A percentile compares a stretch with the other conserved stretches of the same genome.
Evolutionary conservation across 305 asterid genomes (phyloP).

Genomic region (Solanum chacoense): DNA sequence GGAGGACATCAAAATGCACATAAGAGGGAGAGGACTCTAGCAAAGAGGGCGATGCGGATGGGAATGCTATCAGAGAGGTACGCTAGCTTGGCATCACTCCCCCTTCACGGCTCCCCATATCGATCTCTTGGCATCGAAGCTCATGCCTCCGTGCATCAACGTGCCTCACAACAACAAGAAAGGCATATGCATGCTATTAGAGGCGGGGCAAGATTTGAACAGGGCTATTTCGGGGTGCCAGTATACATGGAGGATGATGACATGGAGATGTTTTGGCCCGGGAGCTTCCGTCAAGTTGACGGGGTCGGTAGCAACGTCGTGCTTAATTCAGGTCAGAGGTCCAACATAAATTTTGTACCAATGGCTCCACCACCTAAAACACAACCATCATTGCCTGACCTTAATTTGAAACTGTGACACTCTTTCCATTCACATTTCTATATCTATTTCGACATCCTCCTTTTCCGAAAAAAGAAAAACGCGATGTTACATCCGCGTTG

Average conservation of each 20-base stretch:
- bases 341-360: conserved; percentile 26
- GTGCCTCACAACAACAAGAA: conserved; percentile 1
- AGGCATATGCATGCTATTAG: not conserved
- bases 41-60: conserved; percentile 15
- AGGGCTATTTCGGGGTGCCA: conserved; percentile 7
- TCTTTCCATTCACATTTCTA: not conserved
- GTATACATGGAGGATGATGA: conserved; percentile 10
- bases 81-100: conserved; percentile 11
- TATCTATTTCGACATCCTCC: not conserved
- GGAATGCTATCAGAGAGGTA: conserved; percentile 18
- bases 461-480: not conserved
- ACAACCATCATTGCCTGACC: conserved; percentile 56
- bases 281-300: conserved; percentile 66
- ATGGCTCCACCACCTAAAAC: conserved; percentile 31
- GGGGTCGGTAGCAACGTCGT: conserved; percentile 20
- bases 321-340: conserved; percentile 24
- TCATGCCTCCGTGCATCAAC: conserved; percentile 7
- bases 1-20: conserved; percentile 97
- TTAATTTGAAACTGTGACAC: conserved; percentile 51
- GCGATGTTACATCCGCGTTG: not conserved
- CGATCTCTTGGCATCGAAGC: conserved; percentile 14
- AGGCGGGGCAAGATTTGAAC: conserved; percentile 8
- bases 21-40: conserved; percentile 54
- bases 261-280: conserved; percentile 55
- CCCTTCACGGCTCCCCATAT: conserved; percentile 12